A percentile compares a stretch with the other conserved stretches of the same genome.
These are phyloP conservation scores for Mycosphaerella sp. DNA, from an alignment of 2,329 filamentous ascomycete genomes.

Conservation along the genomic window DNA sequence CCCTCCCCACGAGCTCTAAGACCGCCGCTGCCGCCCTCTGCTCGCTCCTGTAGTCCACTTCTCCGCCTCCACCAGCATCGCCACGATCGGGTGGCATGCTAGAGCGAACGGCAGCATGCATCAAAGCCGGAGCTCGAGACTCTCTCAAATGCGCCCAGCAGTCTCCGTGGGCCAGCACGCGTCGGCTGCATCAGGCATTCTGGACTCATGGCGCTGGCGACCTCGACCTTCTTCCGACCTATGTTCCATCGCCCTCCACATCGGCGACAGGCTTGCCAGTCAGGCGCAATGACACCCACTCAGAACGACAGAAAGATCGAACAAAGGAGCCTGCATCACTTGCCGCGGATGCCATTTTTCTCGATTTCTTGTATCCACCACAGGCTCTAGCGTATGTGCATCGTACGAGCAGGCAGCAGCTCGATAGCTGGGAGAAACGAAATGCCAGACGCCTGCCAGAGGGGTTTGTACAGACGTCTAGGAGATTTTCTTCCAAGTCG, in stretches of 20 bases:
- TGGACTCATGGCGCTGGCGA: conserved; percentile 51
- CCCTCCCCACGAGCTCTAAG: background rate
- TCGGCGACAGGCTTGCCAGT: conserved; percentile 10
- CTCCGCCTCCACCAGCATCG: background rate
- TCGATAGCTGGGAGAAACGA: conserved; percentile 26
- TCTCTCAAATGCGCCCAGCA: conserved; percentile 39
- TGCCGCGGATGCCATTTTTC: conserved; percentile 24
- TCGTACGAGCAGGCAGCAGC: conserved; percentile 14
- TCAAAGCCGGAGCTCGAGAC: conserved; percentile 49
- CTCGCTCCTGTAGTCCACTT: background rate
- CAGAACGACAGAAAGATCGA: background rate
- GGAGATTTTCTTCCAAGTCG: conserved; percentile 25
- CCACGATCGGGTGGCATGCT: conserved; percentile 45
- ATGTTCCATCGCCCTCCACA: background rate
- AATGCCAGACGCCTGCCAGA: conserved; percentile 25
- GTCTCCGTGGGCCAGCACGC: conserved; percentile 37
- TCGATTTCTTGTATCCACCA: conserved; percentile 46
- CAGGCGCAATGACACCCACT: conserved; percentile 9
- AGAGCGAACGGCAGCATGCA: conserved; percentile 53
- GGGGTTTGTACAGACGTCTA: conserved; percentile 25
- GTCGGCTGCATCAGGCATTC: conserved; percentile 50
- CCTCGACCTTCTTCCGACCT: conserved; percentile 35
- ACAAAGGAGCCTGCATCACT: background rate
- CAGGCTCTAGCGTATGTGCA: conserved; percentile 38
- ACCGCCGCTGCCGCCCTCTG: background rate